phyloP scores from a whole-genome alignment of 2,329 filamentous ascomycete genomes.

The Neoascochyta sp. region DNA sequence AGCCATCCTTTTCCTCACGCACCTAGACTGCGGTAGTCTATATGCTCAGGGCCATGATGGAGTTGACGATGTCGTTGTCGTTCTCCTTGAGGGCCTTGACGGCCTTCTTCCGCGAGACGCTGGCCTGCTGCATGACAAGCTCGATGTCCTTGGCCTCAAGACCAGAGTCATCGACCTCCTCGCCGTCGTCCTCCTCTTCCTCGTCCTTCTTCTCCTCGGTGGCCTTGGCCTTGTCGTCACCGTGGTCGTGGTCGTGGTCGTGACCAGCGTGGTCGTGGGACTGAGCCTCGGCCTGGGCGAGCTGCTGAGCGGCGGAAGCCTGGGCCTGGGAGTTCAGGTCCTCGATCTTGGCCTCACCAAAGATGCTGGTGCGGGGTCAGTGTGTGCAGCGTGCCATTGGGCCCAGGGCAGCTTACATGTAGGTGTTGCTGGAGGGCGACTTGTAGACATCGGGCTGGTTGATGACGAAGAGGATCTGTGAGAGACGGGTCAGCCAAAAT shows the following conservation, averaged over 20 bases:
- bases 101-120: conserved; percentile 95
- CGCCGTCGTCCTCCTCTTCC: conserved; percentile 85
- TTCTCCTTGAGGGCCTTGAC: conserved; percentile 99
- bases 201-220: conserved; percentile 58
- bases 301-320: conserved; percentile 91
- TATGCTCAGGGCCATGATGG: conserved; percentile 88
- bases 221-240: conserved; percentile 71
- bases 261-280: conserved; percentile 69
- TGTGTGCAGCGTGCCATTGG: conserved; percentile 8
- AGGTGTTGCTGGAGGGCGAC: conserved; percentile 98
- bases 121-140: conserved; percentile 97
- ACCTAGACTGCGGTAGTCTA: conserved; percentile 26
- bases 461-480: conserved; percentile 96
- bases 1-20: conserved; percentile 12
- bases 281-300: conserved; percentile 68
- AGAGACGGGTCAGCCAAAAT: conserved; percentile 15
- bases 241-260: conserved; percentile 63
- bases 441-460: conserved; percentile 99
- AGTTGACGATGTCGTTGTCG: conserved; percentile 99
- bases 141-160: conserved; percentile 99
- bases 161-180: conserved; percentile 91
- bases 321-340: conserved; percentile 98
- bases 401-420: conserved; percentile 71
- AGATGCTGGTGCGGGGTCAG: conserved; percentile 64
- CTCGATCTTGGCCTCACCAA: conserved; percentile 99